Base-by-base conservation (phyloP, 768 basidiomycete genomes). In the Myochromella boudieri region DNA sequence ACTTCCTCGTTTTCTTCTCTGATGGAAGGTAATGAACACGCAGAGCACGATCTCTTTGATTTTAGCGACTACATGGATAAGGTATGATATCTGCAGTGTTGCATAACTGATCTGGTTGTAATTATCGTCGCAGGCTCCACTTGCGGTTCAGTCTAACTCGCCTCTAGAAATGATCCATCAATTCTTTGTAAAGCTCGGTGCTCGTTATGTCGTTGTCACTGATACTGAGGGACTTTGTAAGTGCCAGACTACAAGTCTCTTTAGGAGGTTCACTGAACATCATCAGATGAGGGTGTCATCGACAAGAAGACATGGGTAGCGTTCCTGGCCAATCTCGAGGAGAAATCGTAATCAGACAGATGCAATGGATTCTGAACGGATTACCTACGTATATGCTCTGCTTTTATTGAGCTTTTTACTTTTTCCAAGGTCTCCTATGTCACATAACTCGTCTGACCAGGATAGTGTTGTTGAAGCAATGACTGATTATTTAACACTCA, bases 251-350 rank as follows among this genome's bases (percentile, higher is more conserved):
- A 41, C 4, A 12, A 20, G 31, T 24, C 36, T 11, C 20, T 5
- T 1, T 14, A 14, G 32, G 3, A 18, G 7, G 6, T 22, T 6
- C 0, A 34, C 25, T 44, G 20, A 39, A 42, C 9, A 48, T 48
- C 21, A 12, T 48, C 8, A 92, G 91, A 94, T 60, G 83, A 88
- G 58, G 97, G 97, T 6, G 75, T 95, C 8, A 88, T 99, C 45
- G 87, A 93, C 64, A 97, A 97, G 76, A 95, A 95, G 68, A 81
- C 80, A 0, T 99, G 94, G 93, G 78, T 98, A 21, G 85, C 80
- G 6, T 95, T 95, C 68, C 69, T 97, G 28, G 81, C 74, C 41
- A 81, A 85, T 57, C 67, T 95, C 47, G 86, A 89, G 51, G 82
- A 80, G 60, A 82, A 77, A 49, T 69, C 49, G 11, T 66, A 48